Evolutionary conservation across 192 early-diverging fungal genomes (phyloP).

Genomic region (Polychytrium aggregatum): DNA sequence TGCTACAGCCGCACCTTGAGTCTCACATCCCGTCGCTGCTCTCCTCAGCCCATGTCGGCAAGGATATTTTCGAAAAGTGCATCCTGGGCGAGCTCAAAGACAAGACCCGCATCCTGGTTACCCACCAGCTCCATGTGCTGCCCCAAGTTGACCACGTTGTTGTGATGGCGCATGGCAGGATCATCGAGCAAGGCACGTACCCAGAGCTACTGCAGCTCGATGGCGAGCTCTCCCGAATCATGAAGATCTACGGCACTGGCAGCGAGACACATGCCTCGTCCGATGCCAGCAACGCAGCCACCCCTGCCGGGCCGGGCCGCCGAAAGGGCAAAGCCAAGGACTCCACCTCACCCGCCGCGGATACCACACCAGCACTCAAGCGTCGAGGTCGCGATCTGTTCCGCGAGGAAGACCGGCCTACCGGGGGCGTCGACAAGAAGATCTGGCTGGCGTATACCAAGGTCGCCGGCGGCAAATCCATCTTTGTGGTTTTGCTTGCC

Average conservation of each 20-base stretch:
- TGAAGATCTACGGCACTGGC: slow-evolving; percentile 42
- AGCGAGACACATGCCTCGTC: slow-evolving; percentile 28
- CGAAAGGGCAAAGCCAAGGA: neutral
- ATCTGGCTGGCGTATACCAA: slow-evolving; percentile 64
- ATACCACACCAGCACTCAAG: neutral
- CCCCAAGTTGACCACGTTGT: slow-evolving; percentile 61
- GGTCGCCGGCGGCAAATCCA: slow-evolving; percentile 28
- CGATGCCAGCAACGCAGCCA: neutral
- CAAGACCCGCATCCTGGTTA: slow-evolving; percentile 76
- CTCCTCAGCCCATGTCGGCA: slow-evolving; percentile 35
- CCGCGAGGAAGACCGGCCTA: slow-evolving; percentile 65
- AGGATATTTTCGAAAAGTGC: slow-evolving; percentile 47
- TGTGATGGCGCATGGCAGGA: slow-evolving; percentile 49
- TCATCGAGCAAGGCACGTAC: slow-evolving; percentile 52
- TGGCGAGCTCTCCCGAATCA: slow-evolving; percentile 40
- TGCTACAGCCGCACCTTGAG: neutral
- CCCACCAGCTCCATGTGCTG: slow-evolving; percentile 63
- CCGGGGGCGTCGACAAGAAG: slow-evolving; percentile 55
- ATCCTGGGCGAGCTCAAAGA: slow-evolving; percentile 12
- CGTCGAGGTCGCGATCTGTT: slow-evolving; percentile 27
- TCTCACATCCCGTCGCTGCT: slow-evolving; percentile 50
- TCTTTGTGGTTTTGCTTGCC: slow-evolving; percentile 24
- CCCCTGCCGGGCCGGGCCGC: too few relatives aligned
- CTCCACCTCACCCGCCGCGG: neutral
- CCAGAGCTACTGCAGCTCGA: slow-evolving; percentile 38